Evolutionary conservation across 176 grass and related monocot species (phyloP), one percentile per base, ranked within the genome.

Genomic region (Elymus sibiricus): DNA sequence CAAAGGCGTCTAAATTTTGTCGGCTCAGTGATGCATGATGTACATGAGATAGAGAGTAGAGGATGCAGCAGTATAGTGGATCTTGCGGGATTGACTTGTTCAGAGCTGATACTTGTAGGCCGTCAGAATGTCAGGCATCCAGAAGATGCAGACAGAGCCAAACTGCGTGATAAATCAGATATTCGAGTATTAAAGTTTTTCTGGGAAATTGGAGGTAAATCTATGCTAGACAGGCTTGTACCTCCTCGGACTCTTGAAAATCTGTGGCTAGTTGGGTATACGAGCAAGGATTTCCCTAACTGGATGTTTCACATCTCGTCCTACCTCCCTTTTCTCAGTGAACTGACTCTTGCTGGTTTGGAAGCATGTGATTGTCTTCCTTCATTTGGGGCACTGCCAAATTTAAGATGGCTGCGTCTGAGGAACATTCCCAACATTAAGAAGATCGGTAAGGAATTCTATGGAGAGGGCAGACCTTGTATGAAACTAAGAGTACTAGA

Each of bases 341-440:
- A 11, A 4, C 13, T 85, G 6, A 0, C 0, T 9, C 46, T 85
- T 5, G 0, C 0, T 1, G 0, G 2, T 1, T 39, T 77, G 27
- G 5, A 29, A 70, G 0, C 2, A 42, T 70, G 84, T 17, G 21
- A 32, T 22, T 24, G 0, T 32, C 32, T 86, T 58, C 84, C 76
- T 71, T 25, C 84, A 11, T 7, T 86, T 1, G 64, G 84, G 0
- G 10, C 0, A 8, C 17, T 86, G 35, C 84, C 74, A n/a, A 86
- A 46, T 42, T 65, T 86, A 5, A 79, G 76, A 8, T 1, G 0
- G 1, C 6, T 85, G 1, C 0, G 1, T 0, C 4, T 68, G 9
- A 0, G 0, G 0, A 0, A 5, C 3, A 60, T 79, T 2, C 76
- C 84, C 6, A 56, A 56, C 6, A 8, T 56, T 22, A 22, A 0